Base-by-base conservation (phyloP, 2,329 filamentous ascomycete genomes). In the Xylariales sp. region DNA sequence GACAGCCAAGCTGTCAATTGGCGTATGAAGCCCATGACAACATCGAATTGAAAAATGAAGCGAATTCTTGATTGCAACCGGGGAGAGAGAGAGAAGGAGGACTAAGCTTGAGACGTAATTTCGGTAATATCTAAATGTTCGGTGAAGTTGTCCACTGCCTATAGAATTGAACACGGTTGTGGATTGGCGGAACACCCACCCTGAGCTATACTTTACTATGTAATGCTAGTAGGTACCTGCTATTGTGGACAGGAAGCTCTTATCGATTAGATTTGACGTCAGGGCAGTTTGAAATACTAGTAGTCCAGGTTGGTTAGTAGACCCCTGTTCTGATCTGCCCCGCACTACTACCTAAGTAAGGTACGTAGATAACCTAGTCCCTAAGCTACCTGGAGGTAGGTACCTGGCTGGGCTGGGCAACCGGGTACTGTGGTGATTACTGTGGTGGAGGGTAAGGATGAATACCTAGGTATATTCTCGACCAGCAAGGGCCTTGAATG, bases 1-100 rank as follows among this genome's bases (percentile, higher is more conserved):
- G 76, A 78, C 76, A 79, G 76, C 72, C 74, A 56, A 73, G 75
- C 75, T 75, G 76, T 75, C 75, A 79, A 73, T 75, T 74, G 72
- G 58, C 58, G 71, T 61, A 64, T 46, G 50, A 74, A 62, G 66
- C 70, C 71, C 77, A 79, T 78, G 71, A 64, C 71, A 69, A 69
- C 75, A 77, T 76, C 68, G 74, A 70, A 67, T 30, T 45, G 55
- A 43, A 43, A 16, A 23, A 57, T 12, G 32, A 46, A 43, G 43
- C 48, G 10, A 28, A 8, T 54, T n/a, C 34, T 64, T 3, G 53
- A 41, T 14, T 34, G 55, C n/a, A 68, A 46, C 41, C 4, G 3
- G 18, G 10, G 28, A 36, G 16, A 55, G 3, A 5, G 18, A 12
- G 28, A 36, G 16, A 55, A 28, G 34, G 12, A 43, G 12, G 2